These are phyloP conservation scores for Gyromitra esculenta DNA, from an alignment of 2,329 filamentous ascomycete species.

Conservation along the genomic window DNA sequence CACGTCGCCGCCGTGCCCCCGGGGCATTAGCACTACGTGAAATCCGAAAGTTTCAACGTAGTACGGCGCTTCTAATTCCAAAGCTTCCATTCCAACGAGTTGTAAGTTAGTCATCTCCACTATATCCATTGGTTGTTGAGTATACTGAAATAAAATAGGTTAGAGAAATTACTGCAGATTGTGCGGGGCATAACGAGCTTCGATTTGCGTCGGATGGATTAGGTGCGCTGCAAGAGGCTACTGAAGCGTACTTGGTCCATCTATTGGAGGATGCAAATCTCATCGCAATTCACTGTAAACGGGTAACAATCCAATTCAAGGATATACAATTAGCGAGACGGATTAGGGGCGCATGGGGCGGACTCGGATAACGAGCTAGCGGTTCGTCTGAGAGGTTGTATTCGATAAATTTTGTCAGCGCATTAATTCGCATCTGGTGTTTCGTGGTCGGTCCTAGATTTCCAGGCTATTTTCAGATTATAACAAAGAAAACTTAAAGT, in stretches of 20 bases:
- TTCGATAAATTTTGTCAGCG: neutral
- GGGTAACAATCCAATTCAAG: conserved; percentile 96
- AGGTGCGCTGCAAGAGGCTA: conserved; percentile 90
- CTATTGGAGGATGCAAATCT: conserved; percentile 94
- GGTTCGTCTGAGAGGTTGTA: neutral
- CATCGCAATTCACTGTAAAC: conserved; percentile 93
- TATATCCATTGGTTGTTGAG: neutral
- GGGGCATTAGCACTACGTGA: neutral
- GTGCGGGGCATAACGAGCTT: neutral
- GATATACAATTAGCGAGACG: conserved; percentile 90
- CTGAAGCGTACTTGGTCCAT: conserved; percentile 95
- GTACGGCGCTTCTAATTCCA: neutral
- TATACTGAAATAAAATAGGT: neutral
- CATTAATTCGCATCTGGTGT: neutral
- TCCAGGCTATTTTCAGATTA: neutral
- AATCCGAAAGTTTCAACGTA: neutral
- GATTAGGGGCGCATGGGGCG: conserved; percentile 80
- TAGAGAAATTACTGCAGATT: neutral
- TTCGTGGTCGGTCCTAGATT: neutral
- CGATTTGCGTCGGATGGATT: conserved; percentile 68
- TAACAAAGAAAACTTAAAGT: neutral
- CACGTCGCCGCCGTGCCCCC: neutral
- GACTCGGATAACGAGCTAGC: conserved; percentile 64
- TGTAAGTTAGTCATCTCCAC: neutral
- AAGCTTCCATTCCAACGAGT: neutral